Base-by-base conservation (phyloP, 495 filamentous ascomycete genomes). In the Penicillium mononematosum region DNA sequence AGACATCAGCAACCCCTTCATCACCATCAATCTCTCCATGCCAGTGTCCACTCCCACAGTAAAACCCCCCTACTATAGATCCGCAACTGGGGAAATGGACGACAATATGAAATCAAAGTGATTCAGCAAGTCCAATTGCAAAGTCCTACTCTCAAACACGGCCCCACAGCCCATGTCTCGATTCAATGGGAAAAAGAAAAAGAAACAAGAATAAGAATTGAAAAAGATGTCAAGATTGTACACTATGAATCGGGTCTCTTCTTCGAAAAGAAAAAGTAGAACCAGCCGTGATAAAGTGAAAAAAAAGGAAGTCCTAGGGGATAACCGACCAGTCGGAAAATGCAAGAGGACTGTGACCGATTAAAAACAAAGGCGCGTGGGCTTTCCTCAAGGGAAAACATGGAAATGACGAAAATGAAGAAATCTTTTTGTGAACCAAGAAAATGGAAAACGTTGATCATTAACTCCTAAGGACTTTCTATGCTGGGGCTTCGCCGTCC, bases 401-500 rank as follows among this genome's bases (percentile, higher is more conserved):
- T 59, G 57, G 44, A 58, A 57, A 55, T 58, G 54, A 58, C 58
- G 38, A 54, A 57, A 63, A 65, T 62, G 51, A 50, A 49, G 59
- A 68, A 74, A 69, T 73, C 70, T 76, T 76, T 74, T 69, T 45
- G 41, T 52, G 58, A 57, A 60, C 38, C 64, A 70, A 68, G 66
- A 69, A 63, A 70, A 72, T 58, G 62, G 64, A 67, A 73, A 71
- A 27, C 71, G 69, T 76, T 74, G 67, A 74, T 76, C 70, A 75
- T 73, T 73, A 74, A 53, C 71, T 72, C 71, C 71, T 64, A 70
- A 68, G 62, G 59, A 66, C 52, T 55, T 39, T 75, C 75, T 78
- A 78, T 78, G 73, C 73, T 70, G 73, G 60, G 65, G 70, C 65
- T 61, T 75, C 73, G 57, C 71, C 75, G 60, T 74, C 74, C 67